Percentiles rank a stretch among this genome's conserved stretches.
phyloP scores from a whole-genome alignment of 768 basidiomycete species.

The Scleroderma bovista region DNA sequence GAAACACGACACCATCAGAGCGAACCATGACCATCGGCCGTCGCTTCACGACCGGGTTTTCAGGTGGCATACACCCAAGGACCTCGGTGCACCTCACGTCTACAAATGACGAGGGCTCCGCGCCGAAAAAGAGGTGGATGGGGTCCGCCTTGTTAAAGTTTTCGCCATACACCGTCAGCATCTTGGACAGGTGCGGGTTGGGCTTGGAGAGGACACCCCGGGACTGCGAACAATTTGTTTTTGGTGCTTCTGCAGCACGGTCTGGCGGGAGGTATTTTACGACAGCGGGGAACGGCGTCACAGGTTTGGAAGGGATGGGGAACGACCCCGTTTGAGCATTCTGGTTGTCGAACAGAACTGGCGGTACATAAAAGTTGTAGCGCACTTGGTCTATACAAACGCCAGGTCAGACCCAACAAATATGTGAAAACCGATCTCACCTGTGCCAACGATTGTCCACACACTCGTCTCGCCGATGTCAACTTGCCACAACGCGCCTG shows the following conservation, averaged over 20 bases:
- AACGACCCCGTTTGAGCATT: conserved; percentile 68
- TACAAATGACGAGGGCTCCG: conserved; percentile 80
- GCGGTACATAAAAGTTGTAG: conserved; percentile 91
- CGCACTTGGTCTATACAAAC: conserved; percentile 68
- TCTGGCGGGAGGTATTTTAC: conserved; percentile 91
- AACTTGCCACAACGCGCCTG: conserved; percentile 80
- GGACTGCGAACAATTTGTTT: conserved; percentile 59
- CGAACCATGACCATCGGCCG: conserved; percentile 79
- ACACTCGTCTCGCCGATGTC: conserved; percentile 92
- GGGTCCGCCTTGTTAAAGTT: conserved; percentile 84
- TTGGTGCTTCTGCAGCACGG: conserved; percentile 78
- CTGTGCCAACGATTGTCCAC: conserved; percentile 92
- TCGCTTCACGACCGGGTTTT: conserved; percentile 58
- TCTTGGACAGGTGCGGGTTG: conserved; percentile 70
- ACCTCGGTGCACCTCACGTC: conserved; percentile 87
- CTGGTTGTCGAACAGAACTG: conserved; percentile 76
- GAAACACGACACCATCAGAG: conserved; percentile 83
- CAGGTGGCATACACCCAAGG: conserved; percentile 74
- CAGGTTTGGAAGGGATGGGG: conserved; percentile 74
- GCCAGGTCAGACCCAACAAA: conserved; percentile 13
- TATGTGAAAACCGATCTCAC: conserved; percentile 33
- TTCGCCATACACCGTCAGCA: conserved; percentile 85
- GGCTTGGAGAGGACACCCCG: conserved; percentile 71
- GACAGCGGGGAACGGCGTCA: conserved; percentile 82
- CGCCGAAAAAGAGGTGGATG: conserved; percentile 79